A percentile compares a stretch with the other conserved stretches of the same genome.
Evolutionary conservation across 2,329 filamentous ascomycete genomes (phyloP).

Genomic region (Pezicula radicicola): DNA sequence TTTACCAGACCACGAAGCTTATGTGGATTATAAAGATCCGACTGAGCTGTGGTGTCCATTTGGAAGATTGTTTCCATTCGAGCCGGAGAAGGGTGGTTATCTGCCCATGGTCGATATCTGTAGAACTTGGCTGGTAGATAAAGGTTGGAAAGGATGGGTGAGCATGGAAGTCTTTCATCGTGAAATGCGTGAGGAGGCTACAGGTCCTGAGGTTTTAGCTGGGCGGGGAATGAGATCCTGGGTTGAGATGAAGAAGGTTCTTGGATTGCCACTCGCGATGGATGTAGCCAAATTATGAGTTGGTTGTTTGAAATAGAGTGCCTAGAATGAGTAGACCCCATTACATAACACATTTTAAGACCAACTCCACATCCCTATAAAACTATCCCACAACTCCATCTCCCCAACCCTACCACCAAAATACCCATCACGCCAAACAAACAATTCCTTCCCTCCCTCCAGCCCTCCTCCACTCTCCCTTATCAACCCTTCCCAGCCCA

Average conservation of each 20-base stretch:
- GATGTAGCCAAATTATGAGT: neutral
- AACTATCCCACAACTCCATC: too few relatives aligned
- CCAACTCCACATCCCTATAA: too few relatives aligned
- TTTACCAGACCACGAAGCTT: neutral
- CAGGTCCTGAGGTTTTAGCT: neutral
- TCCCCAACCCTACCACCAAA: too few relatives aligned
- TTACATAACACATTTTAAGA: too few relatives aligned
- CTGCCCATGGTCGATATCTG: neutral
- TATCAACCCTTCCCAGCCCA: too few relatives aligned
- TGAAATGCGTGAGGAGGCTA: neutral
- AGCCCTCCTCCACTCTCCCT: too few relatives aligned
- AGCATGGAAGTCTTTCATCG: slow-evolving; percentile 3
- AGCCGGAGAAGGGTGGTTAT: neutral
- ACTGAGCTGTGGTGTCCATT: neutral
- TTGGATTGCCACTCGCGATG: neutral
- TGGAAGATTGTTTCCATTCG: neutral
- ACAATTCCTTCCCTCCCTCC: too few relatives aligned
- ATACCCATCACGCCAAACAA: too few relatives aligned
- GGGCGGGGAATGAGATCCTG: neutral
- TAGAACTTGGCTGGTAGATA: slow-evolving; percentile 1
- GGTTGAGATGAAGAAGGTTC: neutral
- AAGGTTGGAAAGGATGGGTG: slow-evolving; percentile 2
- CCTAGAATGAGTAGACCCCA: too few relatives aligned
- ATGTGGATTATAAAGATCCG: neutral
- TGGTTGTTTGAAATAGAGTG: too few relatives aligned